Percentiles rank a stretch among this genome's conserved stretches.
These are phyloP conservation scores for Arthroderma sp. DNA, from an alignment of 2,329 filamentous ascomycete species.

Conservation along the genomic window DNA sequence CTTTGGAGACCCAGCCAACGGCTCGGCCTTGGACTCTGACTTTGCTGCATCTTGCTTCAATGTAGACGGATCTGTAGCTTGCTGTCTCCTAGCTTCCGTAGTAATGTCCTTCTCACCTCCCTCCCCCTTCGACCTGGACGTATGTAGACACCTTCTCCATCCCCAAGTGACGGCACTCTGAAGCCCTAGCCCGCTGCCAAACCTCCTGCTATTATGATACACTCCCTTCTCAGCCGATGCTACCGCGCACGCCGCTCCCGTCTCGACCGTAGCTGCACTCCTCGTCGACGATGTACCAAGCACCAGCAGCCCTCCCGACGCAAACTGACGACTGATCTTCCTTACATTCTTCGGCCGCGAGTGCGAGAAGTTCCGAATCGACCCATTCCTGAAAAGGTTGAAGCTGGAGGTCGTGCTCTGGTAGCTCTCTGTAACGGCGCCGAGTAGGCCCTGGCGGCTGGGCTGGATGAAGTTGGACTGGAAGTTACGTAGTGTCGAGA, in stretches of 20 bases:
- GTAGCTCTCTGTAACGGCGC: not conserved
- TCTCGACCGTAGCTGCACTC: conserved; percentile 21
- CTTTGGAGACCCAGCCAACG: not conserved
- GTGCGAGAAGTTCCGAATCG: conserved; percentile 15
- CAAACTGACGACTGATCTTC: conserved; percentile 41
- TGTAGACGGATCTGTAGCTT: not conserved
- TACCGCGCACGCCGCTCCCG: conserved; percentile 22
- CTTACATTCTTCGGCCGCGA: conserved; percentile 21
- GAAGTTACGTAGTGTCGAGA: conserved; percentile 30
- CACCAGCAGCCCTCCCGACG: conserved; percentile 45
- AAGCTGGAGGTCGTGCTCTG: not conserved
- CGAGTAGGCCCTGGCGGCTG: not conserved
- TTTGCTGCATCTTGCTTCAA: not conserved
- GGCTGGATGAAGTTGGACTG: not conserved
- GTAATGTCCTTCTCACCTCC: conserved; percentile 1
- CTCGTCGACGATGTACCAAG: conserved; percentile 31
- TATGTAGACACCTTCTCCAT: conserved; percentile 25
- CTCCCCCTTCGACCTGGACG: conserved; percentile 14
- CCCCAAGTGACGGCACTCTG: conserved; percentile 15
- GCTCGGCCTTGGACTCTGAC: not conserved
- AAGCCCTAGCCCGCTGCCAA: conserved; percentile 15
- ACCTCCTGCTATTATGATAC: conserved; percentile 16
- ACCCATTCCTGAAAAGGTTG: not conserved
- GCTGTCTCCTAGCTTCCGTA: not conserved
- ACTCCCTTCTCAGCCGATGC: conserved; percentile 22